These are phyloP conservation scores for Gnomoniopsis sp. DNA, from an alignment of 2,329 filamentous ascomycete species.

Conservation along the genomic window DNA sequence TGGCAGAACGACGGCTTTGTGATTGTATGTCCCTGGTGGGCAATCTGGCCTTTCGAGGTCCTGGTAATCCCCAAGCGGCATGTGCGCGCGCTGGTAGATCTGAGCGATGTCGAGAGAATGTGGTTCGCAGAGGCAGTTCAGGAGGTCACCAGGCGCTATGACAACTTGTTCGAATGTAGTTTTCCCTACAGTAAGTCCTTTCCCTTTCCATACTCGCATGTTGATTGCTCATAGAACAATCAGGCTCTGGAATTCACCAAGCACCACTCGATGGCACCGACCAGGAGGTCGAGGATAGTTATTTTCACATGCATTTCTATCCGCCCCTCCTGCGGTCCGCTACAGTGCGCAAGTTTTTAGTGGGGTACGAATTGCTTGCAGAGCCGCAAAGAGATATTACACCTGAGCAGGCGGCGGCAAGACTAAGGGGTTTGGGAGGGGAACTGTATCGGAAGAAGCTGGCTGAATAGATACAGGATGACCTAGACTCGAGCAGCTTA, in stretches of 20 bases:
- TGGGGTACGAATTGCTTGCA: constrained; percentile 94
- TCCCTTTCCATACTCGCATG: not conserved
- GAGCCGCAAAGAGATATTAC: constrained; percentile 99
- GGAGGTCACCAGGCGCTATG: constrained; percentile 86
- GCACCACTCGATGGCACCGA: constrained; percentile 78
- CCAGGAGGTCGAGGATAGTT: constrained; percentile 82
- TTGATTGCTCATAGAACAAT: constrained; percentile 9
- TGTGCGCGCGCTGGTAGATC: constrained; percentile 79
- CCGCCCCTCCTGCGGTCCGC: constrained; percentile 88
- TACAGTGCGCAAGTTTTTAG: constrained; percentile 92
- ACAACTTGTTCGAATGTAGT: constrained; percentile 94
- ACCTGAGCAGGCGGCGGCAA: constrained; percentile 85
- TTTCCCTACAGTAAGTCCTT: constrained; percentile 79
- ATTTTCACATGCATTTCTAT: constrained; percentile 98
- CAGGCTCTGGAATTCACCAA: constrained; percentile 91
- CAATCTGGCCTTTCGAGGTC: constrained; percentile 93
- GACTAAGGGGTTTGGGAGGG: constrained; percentile 72
- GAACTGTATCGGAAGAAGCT: constrained; percentile 76
- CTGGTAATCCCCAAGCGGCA: constrained; percentile 84
- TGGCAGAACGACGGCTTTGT: constrained; percentile 85
- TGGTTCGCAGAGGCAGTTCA: constrained; percentile 80
- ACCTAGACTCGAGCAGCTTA: not conserved
- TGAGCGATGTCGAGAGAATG: constrained; percentile 66
- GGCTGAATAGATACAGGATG: constrained; percentile 15
- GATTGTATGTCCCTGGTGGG: constrained; percentile 96